These are phyloP conservation scores for Aspergillus transmontanensis DNA, from an alignment of 2,329 filamentous ascomycete species.

Conservation along the genomic window DNA sequence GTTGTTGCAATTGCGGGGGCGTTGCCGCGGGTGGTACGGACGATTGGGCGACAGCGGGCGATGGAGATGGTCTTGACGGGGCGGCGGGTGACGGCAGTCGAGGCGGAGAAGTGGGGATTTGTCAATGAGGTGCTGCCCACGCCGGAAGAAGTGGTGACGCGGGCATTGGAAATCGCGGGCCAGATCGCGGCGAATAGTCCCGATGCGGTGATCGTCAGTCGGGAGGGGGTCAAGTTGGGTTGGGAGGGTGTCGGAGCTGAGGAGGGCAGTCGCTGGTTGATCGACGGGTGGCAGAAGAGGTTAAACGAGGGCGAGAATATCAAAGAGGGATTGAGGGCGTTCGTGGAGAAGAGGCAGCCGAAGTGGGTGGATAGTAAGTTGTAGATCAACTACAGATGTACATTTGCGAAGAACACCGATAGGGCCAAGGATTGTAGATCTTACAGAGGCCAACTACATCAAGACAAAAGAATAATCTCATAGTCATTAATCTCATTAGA, in stretches of 20 bases:
- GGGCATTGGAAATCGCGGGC: slow-evolving; percentile 63
- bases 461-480: neutral
- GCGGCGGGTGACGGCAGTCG: slow-evolving; percentile 58
- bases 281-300: slow-evolving; percentile 60
- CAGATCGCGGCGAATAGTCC: slow-evolving; percentile 69
- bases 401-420: too few species aligned
- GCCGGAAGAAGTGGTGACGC: slow-evolving; percentile 26
- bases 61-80: slow-evolving; percentile 74
- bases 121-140: slow-evolving; percentile 61
- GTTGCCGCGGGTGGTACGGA: slow-evolving; percentile 66
- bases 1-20: slow-evolving; percentile 73
- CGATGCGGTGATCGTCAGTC: slow-evolving; percentile 73
- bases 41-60: slow-evolving; percentile 68
- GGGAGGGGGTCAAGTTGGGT: slow-evolving; percentile 70
- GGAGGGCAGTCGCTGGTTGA: slow-evolving; percentile 60
- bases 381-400: slow-evolving; percentile 16
- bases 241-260: slow-evolving; percentile 71
- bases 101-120: slow-evolving; percentile 68
- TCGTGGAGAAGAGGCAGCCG: slow-evolving; percentile 74
- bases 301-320: slow-evolving; percentile 72
- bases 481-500: slow-evolving; percentile 20
- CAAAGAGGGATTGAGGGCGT: slow-evolving; percentile 71
- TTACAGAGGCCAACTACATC: neutral
- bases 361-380: slow-evolving; percentile 57
- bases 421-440: too few species aligned